phyloP scores from a whole-genome alignment of 2,329 filamentous ascomycete species.

The Fonsecaea pedrosoi region DNA sequence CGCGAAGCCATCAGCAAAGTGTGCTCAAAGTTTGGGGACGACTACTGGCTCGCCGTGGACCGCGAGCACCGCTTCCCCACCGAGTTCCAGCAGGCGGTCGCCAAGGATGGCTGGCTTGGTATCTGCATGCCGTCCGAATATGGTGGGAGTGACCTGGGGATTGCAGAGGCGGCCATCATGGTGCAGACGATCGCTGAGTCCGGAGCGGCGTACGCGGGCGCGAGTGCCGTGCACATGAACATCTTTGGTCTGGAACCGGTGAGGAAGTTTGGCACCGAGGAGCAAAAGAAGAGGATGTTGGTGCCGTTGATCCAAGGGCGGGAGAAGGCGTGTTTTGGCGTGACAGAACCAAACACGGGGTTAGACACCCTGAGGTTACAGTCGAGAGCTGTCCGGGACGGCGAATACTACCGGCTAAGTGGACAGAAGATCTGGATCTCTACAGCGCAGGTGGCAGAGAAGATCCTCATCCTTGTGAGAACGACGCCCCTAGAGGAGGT shows the following conservation, averaged over 20 bases:
- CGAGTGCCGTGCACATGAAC: slow-evolving; percentile 56
- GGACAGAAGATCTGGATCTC: slow-evolving; percentile 56
- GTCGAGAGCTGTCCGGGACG: slow-evolving; percentile 45
- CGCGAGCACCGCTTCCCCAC: slow-evolving; percentile 48
- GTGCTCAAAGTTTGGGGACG: slow-evolving; percentile 51
- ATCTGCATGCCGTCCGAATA: slow-evolving; percentile 54
- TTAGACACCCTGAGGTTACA: slow-evolving; percentile 53
- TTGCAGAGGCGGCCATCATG: slow-evolving; percentile 55
- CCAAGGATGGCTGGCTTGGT: slow-evolving; percentile 53
- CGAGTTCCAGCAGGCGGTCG: slow-evolving; percentile 51
- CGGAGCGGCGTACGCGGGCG: slow-evolving; percentile 53
- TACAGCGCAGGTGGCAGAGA: slow-evolving; percentile 54
- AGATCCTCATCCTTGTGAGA: slow-evolving; percentile 52
- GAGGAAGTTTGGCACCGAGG: slow-evolving; percentile 52
- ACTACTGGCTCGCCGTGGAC: slow-evolving; percentile 53
- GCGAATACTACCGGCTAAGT: slow-evolving; percentile 45
- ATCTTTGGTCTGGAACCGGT: slow-evolving; percentile 57
- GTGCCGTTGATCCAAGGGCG: slow-evolving; percentile 50
- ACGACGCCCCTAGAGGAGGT: slow-evolving; percentile 53
- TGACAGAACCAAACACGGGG: slow-evolving; percentile 54
- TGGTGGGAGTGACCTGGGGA: slow-evolving; percentile 52
- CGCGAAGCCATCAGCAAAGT: slow-evolving; percentile 55
- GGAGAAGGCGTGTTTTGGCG: slow-evolving; percentile 52
- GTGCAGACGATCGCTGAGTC: slow-evolving; percentile 57
- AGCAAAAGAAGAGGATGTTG: slow-evolving; percentile 52